These are phyloP conservation scores for Penicillium nordicum DNA, from an alignment of 2,329 filamentous ascomycete species.

Conservation along the genomic window DNA sequence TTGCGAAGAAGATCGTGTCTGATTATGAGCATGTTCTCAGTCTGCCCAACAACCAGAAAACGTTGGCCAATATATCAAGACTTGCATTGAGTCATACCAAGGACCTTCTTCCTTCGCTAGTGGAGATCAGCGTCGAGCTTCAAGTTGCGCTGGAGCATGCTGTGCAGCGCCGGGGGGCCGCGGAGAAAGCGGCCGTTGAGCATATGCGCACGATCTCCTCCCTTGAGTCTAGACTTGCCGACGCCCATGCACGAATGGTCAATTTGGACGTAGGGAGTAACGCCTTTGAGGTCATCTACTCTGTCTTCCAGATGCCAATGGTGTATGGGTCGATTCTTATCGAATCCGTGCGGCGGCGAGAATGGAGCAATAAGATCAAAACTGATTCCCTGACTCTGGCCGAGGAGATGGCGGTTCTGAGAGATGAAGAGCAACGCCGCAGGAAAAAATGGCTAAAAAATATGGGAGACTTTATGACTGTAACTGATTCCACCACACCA, in stretches of 20 bases:
- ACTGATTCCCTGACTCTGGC: constrained; percentile 80
- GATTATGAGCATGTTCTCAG: constrained; percentile 76
- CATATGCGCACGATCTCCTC: constrained; percentile 81
- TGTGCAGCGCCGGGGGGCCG: constrained; percentile 64
- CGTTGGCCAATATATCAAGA: constrained; percentile 59
- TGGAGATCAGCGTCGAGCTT: constrained; percentile 55
- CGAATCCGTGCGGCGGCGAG: constrained; percentile 78
- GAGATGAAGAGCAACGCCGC: constrained; percentile 87
- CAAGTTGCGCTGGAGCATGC: constrained; percentile 48
- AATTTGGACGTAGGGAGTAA: constrained; percentile 71
- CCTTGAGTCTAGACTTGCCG: constrained; percentile 71
- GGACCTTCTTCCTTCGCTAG: constrained; percentile 60
- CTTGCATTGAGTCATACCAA: constrained; percentile 62
- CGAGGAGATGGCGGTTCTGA: constrained; percentile 87
- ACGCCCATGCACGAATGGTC: constrained; percentile 68
- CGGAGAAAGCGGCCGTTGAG: constrained; percentile 62
- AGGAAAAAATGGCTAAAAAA: constrained; percentile 87
- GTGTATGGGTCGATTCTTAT: constrained; percentile 86
- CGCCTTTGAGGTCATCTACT: constrained; percentile 74
- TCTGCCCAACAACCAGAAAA: constrained; percentile 65
- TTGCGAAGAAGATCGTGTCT: constrained; percentile 80
- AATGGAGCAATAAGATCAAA: constrained; percentile 90
- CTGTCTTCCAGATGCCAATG: constrained; percentile 78
- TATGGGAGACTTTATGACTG: constrained; percentile 67
- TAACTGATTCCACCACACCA: constrained; percentile 66